phyloP scores from a whole-genome alignment of 768 basidiomycete species.

The Hirschioporus abietinus region DNA sequence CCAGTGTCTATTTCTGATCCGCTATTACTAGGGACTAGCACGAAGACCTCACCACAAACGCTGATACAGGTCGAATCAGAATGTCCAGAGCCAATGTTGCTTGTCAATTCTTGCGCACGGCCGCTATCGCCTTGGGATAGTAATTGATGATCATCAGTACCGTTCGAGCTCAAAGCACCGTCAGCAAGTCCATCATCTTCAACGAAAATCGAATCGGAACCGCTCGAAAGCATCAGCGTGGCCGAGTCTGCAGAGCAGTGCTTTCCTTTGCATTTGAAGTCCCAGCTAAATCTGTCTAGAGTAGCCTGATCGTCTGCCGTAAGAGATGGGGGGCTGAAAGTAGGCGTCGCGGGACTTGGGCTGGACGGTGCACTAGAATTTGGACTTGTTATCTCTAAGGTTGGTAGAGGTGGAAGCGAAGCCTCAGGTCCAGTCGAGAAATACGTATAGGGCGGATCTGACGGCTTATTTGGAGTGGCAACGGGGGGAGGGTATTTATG shows the following conservation, averaged over 20 bases:
- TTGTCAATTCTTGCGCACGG: not conserved
- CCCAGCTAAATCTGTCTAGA: not conserved
- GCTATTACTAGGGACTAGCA: not conserved
- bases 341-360: not conserved
- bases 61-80: not conserved
- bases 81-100: not conserved
- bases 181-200: not conserved
- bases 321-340: not conserved
- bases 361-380: not conserved
- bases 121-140: not conserved
- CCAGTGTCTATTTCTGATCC: not conserved
- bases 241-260: not conserved
- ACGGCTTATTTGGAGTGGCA: not conserved
- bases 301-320: not conserved
- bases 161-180: not conserved
- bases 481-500: not conserved
- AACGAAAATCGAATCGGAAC: no score
- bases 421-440: not conserved
- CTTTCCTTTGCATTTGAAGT: not conserved
- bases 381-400: not conserved
- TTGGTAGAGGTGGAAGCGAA: not conserved
- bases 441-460: not conserved
- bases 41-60: not conserved
- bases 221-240: not conserved
- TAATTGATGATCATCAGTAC: not conserved